phyloP scores from a whole-genome alignment of 805 yeast species.

The Suhomyces sp. region DNA sequence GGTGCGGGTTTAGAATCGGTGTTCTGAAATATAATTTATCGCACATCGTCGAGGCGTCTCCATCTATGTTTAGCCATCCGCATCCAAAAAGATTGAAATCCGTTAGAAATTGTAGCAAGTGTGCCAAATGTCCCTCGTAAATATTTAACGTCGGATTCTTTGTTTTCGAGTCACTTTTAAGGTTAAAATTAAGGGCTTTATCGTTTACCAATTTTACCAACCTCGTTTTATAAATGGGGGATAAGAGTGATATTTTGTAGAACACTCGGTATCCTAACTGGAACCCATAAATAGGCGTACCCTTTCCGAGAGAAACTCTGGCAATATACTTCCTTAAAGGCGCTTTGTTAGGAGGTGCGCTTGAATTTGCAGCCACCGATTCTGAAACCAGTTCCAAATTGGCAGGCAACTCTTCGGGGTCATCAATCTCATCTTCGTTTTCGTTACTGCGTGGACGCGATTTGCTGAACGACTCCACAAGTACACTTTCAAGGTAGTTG shows the following conservation, averaged over 20 bases:
- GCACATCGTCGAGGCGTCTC: background rate
- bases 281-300: slow-evolving; percentile 82
- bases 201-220: slow-evolving; percentile 48
- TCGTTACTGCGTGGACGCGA: slow-evolving; percentile 11
- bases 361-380: too few relatives aligned
- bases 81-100: slow-evolving; percentile 88
- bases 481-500: slow-evolving; percentile 42
- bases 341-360: slow-evolving; percentile 2
- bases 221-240: slow-evolving; percentile 58
- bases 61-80: slow-evolving; percentile 59
- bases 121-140: slow-evolving; percentile 82
- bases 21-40: slow-evolving; percentile 49
- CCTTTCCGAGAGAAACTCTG: slow-evolving; percentile 64
- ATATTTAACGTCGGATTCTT: slow-evolving; percentile 11
- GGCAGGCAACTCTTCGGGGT: slow-evolving; percentile 1
- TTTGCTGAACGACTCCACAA: slow-evolving; percentile 40
- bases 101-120: slow-evolving; percentile 67
- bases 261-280: slow-evolving; percentile 61
- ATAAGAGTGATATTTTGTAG: slow-evolving; percentile 65
- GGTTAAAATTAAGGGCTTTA: slow-evolving; percentile 7
- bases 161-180: slow-evolving; percentile 2
- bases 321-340: slow-evolving; percentile 48
- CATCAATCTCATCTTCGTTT: slow-evolving; percentile 10
- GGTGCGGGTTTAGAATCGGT: slow-evolving; percentile 42
- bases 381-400: background rate